phyloP scores from a whole-genome alignment of 306 rosid genomes.

The Herpetospermum pedunculosum region DNA sequence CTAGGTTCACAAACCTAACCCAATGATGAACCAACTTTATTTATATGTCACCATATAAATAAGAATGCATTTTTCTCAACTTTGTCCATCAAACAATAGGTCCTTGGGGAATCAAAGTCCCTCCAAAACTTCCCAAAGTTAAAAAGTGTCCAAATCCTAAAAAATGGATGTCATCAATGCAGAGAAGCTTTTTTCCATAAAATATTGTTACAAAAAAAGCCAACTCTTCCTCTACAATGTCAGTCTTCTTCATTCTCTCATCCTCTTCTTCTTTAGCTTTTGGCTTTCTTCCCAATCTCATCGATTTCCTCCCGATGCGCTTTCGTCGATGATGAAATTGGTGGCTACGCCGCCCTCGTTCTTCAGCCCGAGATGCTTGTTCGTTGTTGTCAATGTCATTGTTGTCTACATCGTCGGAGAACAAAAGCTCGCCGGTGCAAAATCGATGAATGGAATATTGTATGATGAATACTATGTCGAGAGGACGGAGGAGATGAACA shows the following conservation, averaged over 20 bases:
- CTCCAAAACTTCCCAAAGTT: not conserved
- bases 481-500: conserved; percentile 3
- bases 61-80: not conserved
- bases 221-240: conserved; percentile 16
- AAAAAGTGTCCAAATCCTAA: not conserved
- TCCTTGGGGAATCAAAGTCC: not conserved
- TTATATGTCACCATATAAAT: not conserved
- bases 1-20: not conserved
- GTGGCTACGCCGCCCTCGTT: conserved; percentile 12
- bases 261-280: conserved; percentile 20
- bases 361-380: conserved; percentile 25
- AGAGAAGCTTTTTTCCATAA: conserved; percentile 18
- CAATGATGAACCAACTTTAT: not conserved
- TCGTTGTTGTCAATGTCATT: conserved; percentile 29
- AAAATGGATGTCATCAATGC: conserved; percentile 16
- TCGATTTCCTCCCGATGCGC: conserved; percentile 13
- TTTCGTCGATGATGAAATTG: conserved; percentile 9
- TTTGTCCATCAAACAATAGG: not conserved
- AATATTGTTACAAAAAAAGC: conserved; percentile 8
- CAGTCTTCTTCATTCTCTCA: conserved; percentile 12
- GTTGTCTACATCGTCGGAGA: conserved; percentile 31
- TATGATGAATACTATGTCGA: conserved; percentile 14
- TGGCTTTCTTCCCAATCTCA: conserved; percentile 17
- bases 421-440: conserved; percentile 14
- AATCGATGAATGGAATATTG: conserved; percentile 2